Base-by-base conservation (phyloP, 805 yeast genomes). In the Lachancea waltii region DNA sequence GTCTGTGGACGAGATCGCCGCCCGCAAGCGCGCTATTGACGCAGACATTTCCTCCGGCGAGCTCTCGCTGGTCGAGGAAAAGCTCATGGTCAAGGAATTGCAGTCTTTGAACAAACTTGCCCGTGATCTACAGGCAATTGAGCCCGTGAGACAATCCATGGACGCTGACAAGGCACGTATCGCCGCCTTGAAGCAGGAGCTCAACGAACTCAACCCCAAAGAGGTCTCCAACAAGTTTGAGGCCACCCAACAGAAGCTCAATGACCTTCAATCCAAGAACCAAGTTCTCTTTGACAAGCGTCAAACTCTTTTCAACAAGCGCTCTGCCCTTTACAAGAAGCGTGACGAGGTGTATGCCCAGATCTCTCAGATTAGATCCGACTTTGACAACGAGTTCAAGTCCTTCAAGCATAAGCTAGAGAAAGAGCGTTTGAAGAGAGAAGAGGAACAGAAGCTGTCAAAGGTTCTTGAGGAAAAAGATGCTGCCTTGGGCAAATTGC, bases 1-100 rank as follows among this genome's bases (percentile, higher is more conserved):
- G 60, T 65, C 69, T 33, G 74, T 72, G 44, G 79, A 67, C 25
- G 94, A 84, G 46, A 80, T 84, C 49, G 87, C 83, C 50, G 67
- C 68, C 42, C 77, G 80, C 62, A 70, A 84, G 54, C 58, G 60
- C 42, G 69, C 68, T 48, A 74, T 86, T 55, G 97, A 92, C 60
- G 73, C 71, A 30, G 69, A 73, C 49, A 80, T 92, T 45, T 85
- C 83, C 40, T 65, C 82, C 35, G 97, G 97, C 46, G 64, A 72
- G 32, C 70, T 92, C 59, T 76, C 85, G 52, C 77, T 92, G 56
- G 97, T 87, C 38, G 95, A 90, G 47, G 99, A 92, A 73, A 81
- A 85, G 69, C 73, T 79, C 57, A 65, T 72, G 48, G 77, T 92
- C 49, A 84, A 84, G 67, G 97, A 90, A 67, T 83, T 86, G 72